Evolutionary conservation across 2,329 filamentous ascomycete species (phyloP).

Genomic region (Penicillium olsonii): DNA sequence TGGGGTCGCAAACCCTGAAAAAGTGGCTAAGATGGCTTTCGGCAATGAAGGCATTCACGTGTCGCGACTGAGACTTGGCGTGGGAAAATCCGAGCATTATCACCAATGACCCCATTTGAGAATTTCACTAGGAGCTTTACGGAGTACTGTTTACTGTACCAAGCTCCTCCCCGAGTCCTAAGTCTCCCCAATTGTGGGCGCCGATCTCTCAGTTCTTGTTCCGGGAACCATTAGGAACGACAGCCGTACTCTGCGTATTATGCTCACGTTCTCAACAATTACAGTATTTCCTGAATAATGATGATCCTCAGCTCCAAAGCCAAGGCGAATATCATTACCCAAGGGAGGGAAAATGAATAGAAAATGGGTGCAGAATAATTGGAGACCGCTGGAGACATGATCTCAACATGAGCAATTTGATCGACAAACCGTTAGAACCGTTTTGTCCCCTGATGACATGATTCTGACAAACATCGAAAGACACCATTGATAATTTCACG

Average conservation of each 20-base stretch:
- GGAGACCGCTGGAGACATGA: constrained; percentile 12
- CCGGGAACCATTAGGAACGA: neutral
- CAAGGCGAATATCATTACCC: constrained; percentile 2
- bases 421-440: constrained; percentile 22
- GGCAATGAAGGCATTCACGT: constrained; percentile 9
- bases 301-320: neutral
- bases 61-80: neutral
- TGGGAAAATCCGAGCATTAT: neutral
- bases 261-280: neutral
- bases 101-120: constrained; percentile 4
- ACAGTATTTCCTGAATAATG: neutral
- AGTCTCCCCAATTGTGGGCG: neutral
- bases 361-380: neutral
- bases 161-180: neutral
- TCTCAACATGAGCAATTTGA: neutral
- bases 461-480: constrained; percentile 16
- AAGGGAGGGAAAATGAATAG: constrained; percentile 1
- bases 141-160: neutral
- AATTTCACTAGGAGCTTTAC: neutral
- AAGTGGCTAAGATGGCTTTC: constrained; percentile 7
- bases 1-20: neutral
- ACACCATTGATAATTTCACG: neutral
- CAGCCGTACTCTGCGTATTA: neutral
- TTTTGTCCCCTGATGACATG: constrained; percentile 18
- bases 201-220: neutral